phyloP scores from a whole-genome alignment of 495 filamentous ascomycete genomes.

The Staphylotrichum longicolle region DNA sequence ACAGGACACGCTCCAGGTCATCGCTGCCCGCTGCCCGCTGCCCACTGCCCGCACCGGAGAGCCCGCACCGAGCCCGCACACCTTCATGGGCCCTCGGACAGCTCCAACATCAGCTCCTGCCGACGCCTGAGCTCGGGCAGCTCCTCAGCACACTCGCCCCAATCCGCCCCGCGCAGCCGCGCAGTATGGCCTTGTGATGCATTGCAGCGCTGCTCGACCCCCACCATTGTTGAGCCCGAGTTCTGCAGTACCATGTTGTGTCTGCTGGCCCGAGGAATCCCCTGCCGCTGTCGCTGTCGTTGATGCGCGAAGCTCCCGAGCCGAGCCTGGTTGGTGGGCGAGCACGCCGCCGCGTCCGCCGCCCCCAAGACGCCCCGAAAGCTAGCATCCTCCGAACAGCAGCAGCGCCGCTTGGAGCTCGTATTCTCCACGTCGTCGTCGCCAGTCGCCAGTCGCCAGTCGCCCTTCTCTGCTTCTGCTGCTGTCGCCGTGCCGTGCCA shows the following conservation, averaged over 20 bases:
- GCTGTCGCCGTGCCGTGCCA: constrained; percentile 18
- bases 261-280: constrained; percentile 23
- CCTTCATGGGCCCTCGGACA: constrained; percentile 9
- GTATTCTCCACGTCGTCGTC: background rate
- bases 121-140: constrained; percentile 7
- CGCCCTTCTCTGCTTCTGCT: background rate
- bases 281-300: constrained; percentile 16
- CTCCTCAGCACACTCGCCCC: constrained; percentile 8
- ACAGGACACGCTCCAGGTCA: background rate
- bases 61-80: background rate
- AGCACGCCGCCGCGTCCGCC: constrained; percentile 24
- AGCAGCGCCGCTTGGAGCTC: background rate
- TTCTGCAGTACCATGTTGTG: constrained; percentile 33
- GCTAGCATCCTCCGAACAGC: background rate
- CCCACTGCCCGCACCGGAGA: no score
- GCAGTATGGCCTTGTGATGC: constrained; percentile 39
- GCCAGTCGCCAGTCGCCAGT: background rate
- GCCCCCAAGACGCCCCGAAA: constrained; percentile 3
- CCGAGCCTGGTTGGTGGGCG: constrained; percentile 27
- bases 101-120: constrained; percentile 16
- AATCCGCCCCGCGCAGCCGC: constrained; percentile 18
- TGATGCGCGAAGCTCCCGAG: constrained; percentile 33
- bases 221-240: constrained; percentile 9
- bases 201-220: constrained; percentile 26
- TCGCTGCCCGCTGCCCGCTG: constrained; percentile 13